Evolutionary conservation across 805 yeast species (phyloP).

Genomic region (Schwanniomyces vanrijiae): DNA sequence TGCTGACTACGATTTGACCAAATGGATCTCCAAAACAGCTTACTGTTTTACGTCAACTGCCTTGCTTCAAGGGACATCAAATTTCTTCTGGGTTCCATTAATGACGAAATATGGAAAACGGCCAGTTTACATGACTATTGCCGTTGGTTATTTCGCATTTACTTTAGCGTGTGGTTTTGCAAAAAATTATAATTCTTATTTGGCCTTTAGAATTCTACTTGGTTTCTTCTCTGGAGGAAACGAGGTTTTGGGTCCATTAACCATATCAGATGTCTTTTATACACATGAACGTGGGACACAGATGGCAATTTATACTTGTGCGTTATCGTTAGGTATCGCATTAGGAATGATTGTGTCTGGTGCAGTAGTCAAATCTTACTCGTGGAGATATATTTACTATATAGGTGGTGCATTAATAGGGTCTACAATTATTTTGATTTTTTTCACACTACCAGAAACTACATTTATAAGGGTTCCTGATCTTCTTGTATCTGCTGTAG

Average conservation of each 20-base stretch:
- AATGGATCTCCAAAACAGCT: background rate
- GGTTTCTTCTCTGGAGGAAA: conserved; percentile 1
- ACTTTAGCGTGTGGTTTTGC: background rate
- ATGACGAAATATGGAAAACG: conserved; percentile 1
- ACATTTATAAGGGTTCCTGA: background rate
- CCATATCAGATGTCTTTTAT: background rate
- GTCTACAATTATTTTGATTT: background rate
- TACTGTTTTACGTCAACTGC: background rate
- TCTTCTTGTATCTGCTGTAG: background rate
- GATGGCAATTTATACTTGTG: background rate
- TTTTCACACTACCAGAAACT: background rate
- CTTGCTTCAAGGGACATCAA: background rate
- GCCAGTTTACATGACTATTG: background rate
- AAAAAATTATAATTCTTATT: background rate
- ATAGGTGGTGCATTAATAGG: background rate
- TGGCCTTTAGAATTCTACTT: background rate
- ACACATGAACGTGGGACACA: background rate
- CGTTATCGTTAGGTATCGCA: background rate
- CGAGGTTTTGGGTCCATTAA: background rate
- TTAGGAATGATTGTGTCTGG: background rate
- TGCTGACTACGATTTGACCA: background rate
- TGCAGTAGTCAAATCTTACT: background rate
- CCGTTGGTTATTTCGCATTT: background rate
- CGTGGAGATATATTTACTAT: conserved; percentile 1
- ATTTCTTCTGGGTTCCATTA: conserved; percentile 1